Base-by-base conservation (phyloP, 352 stramenopile genomes). In the Pythium diclinum region DNA sequence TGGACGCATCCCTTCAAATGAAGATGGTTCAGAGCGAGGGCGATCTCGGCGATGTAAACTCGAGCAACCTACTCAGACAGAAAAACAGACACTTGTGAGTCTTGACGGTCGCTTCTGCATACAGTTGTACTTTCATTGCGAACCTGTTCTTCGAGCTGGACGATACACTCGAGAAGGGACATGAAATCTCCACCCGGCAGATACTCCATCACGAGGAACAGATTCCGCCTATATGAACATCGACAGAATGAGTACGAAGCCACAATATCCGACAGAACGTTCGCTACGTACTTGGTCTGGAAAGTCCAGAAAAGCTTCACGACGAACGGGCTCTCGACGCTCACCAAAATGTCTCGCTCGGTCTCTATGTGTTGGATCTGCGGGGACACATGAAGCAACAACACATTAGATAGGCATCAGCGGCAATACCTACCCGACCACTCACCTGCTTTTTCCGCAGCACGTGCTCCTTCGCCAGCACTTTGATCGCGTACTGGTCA, bases 131-230 rank as follows among this genome's bases (percentile, higher is more conserved):
- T 2, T 16, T 23, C 44, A 10, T 19, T 38, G 23, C 23, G 28
- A 47, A 93, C 84, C 75, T 93, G 79, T 63, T 95, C 87, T 78
- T 95, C 84, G 5, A 95, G 63, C 40, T 92, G 85, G n/a, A 92
- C 87, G 51, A 95, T 92, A 49, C 83, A 95, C 60, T 95, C 87
- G 8, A 96, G 57, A 48, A 97, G 70, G 16, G 89, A 94, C 80
- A 96, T 95, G 46, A 97, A 95, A 68, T 97, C 89, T 30, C 90
- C 90, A 10, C 90, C 90, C 44, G 87, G 85, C 7, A 95, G 73
- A 68, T 96, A 97, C 34, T 97, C 88, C 88, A 97, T 97, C 51
- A 95, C 88, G 33, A 97, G 74, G 65, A 95, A 97, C 17, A 97
- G 63, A 59, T 95, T 93, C 23, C 73, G 71, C 60, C 85, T 93